Percentiles rank a stretch among this genome's conserved stretches.
These are phyloP conservation scores for Neurospora africana DNA, from an alignment of 495 filamentous ascomycete genomes.

Conservation along the genomic window DNA sequence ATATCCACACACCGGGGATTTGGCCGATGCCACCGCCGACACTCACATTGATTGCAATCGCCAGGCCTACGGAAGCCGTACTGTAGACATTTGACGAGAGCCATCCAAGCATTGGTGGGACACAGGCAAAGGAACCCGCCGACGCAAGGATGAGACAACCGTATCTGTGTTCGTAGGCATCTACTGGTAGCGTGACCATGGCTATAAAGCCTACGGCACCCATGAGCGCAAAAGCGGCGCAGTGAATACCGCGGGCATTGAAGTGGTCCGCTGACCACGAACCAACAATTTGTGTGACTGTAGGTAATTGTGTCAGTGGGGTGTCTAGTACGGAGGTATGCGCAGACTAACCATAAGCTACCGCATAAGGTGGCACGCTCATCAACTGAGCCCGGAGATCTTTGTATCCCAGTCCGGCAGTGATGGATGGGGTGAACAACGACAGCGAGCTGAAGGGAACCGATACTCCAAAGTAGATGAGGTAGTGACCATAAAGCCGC, in stretches of 20 bases:
- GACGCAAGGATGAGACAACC: slow-evolving; percentile 58
- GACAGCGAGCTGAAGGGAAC: slow-evolving; percentile 58
- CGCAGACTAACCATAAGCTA: slow-evolving; percentile 40
- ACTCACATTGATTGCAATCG: slow-evolving; percentile 58
- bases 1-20: slow-evolving; percentile 65
- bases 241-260: slow-evolving; percentile 53
- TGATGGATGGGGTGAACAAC: slow-evolving; percentile 61
- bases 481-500: slow-evolving; percentile 52
- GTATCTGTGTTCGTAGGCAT: slow-evolving; percentile 49
- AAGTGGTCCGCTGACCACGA: slow-evolving; percentile 58
- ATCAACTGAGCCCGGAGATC: slow-evolving; percentile 58
- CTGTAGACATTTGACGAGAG: slow-evolving; percentile 56
- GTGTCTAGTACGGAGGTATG: not conserved
- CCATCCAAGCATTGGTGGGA: slow-evolving; percentile 60
- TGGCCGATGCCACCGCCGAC: slow-evolving; percentile 55
- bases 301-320: not conserved
- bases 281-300: slow-evolving; percentile 40
- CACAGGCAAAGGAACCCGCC: slow-evolving; percentile 42
- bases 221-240: slow-evolving; percentile 45
- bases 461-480: slow-evolving; percentile 56
- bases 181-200: slow-evolving; percentile 50
- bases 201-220: slow-evolving; percentile 57
- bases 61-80: slow-evolving; percentile 53
- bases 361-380: slow-evolving; percentile 68
- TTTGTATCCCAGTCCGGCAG: slow-evolving; percentile 51